Conservation (phyloP, 495 filamentous ascomycete genomes). For the Xylaria scruposa region DNA sequence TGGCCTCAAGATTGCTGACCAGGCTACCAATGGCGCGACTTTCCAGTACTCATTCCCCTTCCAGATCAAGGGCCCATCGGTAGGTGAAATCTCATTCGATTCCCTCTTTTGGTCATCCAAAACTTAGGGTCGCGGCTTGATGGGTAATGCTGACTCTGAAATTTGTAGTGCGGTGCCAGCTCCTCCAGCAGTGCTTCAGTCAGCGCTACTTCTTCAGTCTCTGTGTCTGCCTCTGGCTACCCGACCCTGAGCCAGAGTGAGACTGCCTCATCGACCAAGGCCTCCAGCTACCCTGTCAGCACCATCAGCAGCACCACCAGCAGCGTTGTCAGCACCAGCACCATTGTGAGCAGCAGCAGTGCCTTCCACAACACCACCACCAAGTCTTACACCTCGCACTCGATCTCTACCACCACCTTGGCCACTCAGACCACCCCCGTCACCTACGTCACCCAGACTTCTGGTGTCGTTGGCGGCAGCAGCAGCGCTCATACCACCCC, state of each 20-base stretch:
- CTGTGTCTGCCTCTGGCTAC: not conserved
- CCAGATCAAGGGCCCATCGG: slow-evolving; percentile 45
- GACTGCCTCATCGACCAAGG: not conserved
- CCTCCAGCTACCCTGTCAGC: slow-evolving; percentile 3
- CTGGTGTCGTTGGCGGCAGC: not conserved
- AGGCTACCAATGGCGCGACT: slow-evolving; percentile 39
- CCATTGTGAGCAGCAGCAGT: slow-evolving; percentile 25
- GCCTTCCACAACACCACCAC: slow-evolving; percentile 15
- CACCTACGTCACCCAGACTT: slow-evolving; percentile 7
- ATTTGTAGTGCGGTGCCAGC: slow-evolving; percentile 24
- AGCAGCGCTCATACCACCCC: slow-evolving; percentile 28
- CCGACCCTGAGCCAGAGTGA: slow-evolving; percentile 3
- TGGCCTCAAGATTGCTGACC: slow-evolving; percentile 50
- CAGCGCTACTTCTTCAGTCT: slow-evolving; percentile 2
- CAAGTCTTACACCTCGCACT: not conserved
- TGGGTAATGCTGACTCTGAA: slow-evolving; percentile 6
- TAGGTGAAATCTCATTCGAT: slow-evolving; percentile 1
- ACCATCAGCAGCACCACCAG: slow-evolving; percentile 23
- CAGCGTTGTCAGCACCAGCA: slow-evolving; percentile 17
- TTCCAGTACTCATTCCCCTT: slow-evolving; percentile 62
- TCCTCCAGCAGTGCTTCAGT: slow-evolving; percentile 18
- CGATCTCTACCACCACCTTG: not conserved
- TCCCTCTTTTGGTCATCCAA: not conserved
- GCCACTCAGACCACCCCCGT: slow-evolving; percentile 9
- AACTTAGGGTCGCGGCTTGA: not conserved